phyloP scores from a whole-genome alignment of 495 filamentous ascomycete genomes.

The Aspergillus steynii region DNA sequence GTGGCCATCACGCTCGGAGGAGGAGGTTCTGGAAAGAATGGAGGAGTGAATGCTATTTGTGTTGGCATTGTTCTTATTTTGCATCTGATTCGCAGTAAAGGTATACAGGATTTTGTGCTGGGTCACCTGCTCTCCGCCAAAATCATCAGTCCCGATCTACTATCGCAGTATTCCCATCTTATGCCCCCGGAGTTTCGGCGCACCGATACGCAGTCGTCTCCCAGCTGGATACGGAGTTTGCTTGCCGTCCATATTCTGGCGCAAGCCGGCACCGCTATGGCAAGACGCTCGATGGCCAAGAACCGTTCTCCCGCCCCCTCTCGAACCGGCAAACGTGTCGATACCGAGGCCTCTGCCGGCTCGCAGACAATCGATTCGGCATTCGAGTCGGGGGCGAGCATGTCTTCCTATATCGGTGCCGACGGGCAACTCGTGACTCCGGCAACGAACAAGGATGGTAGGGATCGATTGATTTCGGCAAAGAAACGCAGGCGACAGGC shows the following conservation, averaged over 20 bases:
- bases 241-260: slow-evolving; percentile 88
- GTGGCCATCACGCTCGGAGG: slow-evolving; percentile 93
- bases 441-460: slow-evolving; percentile 50
- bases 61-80: slow-evolving; percentile 72
- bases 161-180: slow-evolving; percentile 46
- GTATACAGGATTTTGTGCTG: slow-evolving; percentile 52
- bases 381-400: slow-evolving; percentile 45
- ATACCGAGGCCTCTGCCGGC: slow-evolving; percentile 58
- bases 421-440: slow-evolving; percentile 54
- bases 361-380: slow-evolving; percentile 48
- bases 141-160: slow-evolving; percentile 44
- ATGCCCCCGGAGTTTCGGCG: slow-evolving; percentile 46
- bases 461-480: slow-evolving; percentile 57
- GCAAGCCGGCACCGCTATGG: slow-evolving; percentile 64
- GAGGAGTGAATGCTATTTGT: slow-evolving; percentile 72
- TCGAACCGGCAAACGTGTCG: slow-evolving; percentile 48
- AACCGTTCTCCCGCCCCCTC: slow-evolving; percentile 47
- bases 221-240: slow-evolving; percentile 59
- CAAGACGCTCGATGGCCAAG: slow-evolving; percentile 52
- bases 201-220: slow-evolving; percentile 47
- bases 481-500: slow-evolving; percentile 90
- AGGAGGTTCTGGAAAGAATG: slow-evolving; percentile 72
- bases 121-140: slow-evolving; percentile 47
- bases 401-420: slow-evolving; percentile 47
- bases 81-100: slow-evolving; percentile 65